Base-by-base conservation (phyloP, 768 basidiomycete genomes). In the Termitomyces sp. region DNA sequence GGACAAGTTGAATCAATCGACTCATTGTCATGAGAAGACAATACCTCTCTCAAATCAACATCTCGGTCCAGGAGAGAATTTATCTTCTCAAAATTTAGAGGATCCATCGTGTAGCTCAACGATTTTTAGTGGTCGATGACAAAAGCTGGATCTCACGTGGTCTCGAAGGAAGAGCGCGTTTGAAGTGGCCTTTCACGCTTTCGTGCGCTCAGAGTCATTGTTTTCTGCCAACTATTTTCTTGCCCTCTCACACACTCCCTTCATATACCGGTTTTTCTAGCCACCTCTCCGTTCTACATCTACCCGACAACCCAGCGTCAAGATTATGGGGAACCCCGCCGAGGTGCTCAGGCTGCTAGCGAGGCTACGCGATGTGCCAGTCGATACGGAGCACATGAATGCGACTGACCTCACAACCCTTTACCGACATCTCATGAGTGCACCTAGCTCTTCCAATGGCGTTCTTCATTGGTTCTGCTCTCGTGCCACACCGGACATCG, bases 401-500 rank as follows among this genome's bases (percentile, higher is more conserved):
- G 81, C 84, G 61, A 70, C 68, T 34, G 70, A 82, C 19, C 74
- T 91, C 10, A 73, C 67, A 1, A 72, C 68, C 3, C 68, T 89
- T 41, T 87, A 79, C 65, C 69, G 68, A 12, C 81, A 84, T 66
- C 72, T 91, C 10, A 79, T 87, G 71, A 71, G 68, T 19, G 71
- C 77, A 0, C 71, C 75, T 4, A 69, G 73, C 48, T 67, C 69
- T 45, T 61, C 71, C 32, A 66, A 68, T 43, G 77, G 78, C 48
- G 69, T 73, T 32, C 59, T 80, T 53, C 94, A 97, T 65, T 95
- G 92, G 92, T 95, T 89, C 68, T 97, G 95, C 69, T 68, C 73
- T 29, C 77, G 79, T 37, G 87, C 86, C 4, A 73, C 81, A 32
- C 67, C 77, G 9, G 72, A 82, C 34, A 85, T 82, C 0, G 69